Conservation (phyloP, 75 land plant genomes). For the Chamaecyparis obtusa region DNA sequence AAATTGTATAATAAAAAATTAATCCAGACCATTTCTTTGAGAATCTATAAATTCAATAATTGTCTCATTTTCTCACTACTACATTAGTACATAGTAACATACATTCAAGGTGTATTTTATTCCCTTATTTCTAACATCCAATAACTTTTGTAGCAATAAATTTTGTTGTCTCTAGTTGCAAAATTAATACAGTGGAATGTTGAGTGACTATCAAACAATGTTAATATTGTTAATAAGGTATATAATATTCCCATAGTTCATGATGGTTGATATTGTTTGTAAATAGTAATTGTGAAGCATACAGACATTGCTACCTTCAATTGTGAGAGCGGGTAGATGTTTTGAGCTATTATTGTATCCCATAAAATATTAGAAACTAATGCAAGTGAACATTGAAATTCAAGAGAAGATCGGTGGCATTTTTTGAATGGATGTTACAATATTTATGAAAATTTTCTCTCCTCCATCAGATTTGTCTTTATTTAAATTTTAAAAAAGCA, state of each 20-base stretch:
- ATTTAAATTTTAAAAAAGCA: neutral
- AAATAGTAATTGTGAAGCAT: neutral
- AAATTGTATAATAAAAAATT: too few species aligned
- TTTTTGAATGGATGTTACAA: neutral
- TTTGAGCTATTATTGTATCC: neutral
- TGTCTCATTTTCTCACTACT: too few species aligned
- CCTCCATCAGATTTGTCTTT: neutral
- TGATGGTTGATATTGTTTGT: neutral
- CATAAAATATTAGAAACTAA: neutral
- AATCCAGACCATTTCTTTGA: too few species aligned
- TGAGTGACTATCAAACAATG: neutral
- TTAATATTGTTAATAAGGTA: neutral
- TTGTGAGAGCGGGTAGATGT: slow-evolving; percentile 51
- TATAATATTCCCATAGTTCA: too few species aligned
- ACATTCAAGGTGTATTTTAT: neutral
- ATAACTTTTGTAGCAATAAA: neutral
- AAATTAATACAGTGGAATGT: neutral
- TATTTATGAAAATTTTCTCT: neutral
- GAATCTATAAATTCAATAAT: too few species aligned
- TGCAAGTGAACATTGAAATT: neutral
- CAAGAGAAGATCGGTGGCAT: neutral
- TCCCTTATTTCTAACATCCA: neutral
- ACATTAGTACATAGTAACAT: too few species aligned
- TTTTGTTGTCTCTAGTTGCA: neutral
- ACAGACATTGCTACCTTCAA: neutral